phyloP scores from a whole-genome alignment of 2,329 filamentous ascomycete genomes.

The Xylaria digitata region DNA sequence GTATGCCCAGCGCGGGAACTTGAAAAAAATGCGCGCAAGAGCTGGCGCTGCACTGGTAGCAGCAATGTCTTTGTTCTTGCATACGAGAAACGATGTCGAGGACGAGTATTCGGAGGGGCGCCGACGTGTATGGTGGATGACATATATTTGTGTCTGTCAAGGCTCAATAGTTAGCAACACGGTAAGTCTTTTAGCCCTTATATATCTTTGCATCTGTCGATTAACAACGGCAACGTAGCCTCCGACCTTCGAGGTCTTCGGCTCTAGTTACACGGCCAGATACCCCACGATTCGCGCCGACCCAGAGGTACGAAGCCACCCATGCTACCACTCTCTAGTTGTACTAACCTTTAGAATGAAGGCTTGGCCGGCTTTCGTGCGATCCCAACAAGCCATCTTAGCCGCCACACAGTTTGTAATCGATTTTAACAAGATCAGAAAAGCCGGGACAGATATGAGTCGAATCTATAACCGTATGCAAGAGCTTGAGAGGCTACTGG shows the following conservation, averaged over 20 bases:
- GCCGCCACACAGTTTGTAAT: slow-evolving; percentile 61
- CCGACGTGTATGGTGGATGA: slow-evolving; percentile 65
- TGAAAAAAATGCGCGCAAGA: slow-evolving; percentile 63
- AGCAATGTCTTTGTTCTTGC: slow-evolving; percentile 59
- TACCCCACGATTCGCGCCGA: slow-evolving; percentile 57
- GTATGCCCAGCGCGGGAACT: slow-evolving; percentile 64
- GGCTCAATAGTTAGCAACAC: slow-evolving; percentile 63
- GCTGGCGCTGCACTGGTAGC: slow-evolving; percentile 60
- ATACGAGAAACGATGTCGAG: slow-evolving; percentile 53
- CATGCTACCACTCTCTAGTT: not conserved
- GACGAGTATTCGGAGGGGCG: slow-evolving; percentile 59
- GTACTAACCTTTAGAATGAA: slow-evolving; percentile 41
- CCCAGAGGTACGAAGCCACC: slow-evolving; percentile 51
- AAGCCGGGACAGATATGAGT: slow-evolving; percentile 53
- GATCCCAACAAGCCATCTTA: slow-evolving; percentile 61
- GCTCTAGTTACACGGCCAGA: slow-evolving; percentile 58
- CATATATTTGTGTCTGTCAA: slow-evolving; percentile 63
- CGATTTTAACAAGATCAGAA: slow-evolving; percentile 58
- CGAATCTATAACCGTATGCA: slow-evolving; percentile 56
- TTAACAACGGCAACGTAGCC: slow-evolving; percentile 46
- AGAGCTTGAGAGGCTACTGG: slow-evolving; percentile 55
- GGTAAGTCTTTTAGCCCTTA: slow-evolving; percentile 47
- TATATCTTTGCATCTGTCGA: slow-evolving; percentile 3
- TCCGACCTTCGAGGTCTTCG: slow-evolving; percentile 57
- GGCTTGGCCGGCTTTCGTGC: slow-evolving; percentile 58